Conservation (phyloP, 305 asterid genomes). For the Solanum hybrid region DNA sequence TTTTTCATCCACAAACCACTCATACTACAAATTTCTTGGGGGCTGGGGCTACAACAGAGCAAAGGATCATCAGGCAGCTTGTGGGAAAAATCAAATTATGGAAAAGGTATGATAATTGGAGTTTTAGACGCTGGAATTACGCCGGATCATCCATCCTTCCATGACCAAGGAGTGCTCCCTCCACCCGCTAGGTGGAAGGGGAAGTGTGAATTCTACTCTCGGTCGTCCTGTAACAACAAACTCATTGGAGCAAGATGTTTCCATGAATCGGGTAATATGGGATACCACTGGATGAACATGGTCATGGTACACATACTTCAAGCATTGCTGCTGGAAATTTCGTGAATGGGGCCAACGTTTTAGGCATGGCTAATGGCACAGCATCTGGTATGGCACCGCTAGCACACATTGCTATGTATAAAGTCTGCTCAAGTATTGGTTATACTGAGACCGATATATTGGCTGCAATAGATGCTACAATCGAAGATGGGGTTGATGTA, state of each 20-base stretch:
- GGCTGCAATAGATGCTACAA: too few relatives aligned
- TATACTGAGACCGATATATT: too few relatives aligned
- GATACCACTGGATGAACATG: constrained; percentile 11
- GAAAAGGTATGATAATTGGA: constrained; percentile 50
- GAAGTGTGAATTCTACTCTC: constrained; percentile 23
- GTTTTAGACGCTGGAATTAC: constrained; percentile 39
- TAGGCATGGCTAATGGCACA: constrained; percentile 11
- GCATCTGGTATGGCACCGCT: constrained; percentile 7
- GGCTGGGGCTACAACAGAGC: too few relatives aligned
- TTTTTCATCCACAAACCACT: constrained; percentile 32
- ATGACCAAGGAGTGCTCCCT: constrained; percentile 25
- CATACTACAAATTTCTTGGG: too few relatives aligned
- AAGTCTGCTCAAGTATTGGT: too few relatives aligned
- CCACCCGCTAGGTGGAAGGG: constrained; percentile 54
- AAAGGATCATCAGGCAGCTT: too few relatives aligned
- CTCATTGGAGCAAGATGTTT: constrained; percentile 10
- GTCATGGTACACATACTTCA: constrained; percentile 23
- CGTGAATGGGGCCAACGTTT: not conserved
- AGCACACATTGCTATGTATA: too few relatives aligned
- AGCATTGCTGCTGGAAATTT: constrained; percentile 11
- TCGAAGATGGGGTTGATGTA: too few relatives aligned
- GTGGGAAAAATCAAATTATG: constrained; percentile 31
- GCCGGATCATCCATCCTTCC: constrained; percentile 39
- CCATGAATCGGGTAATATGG: not conserved
- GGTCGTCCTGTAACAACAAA: not conserved